A percentile compares a stretch with the other conserved stretches of the same genome.
Evolutionary conservation across 2,329 filamentous ascomycete genomes (phyloP).

Genomic region (Neocatenulostroma microsporum): DNA sequence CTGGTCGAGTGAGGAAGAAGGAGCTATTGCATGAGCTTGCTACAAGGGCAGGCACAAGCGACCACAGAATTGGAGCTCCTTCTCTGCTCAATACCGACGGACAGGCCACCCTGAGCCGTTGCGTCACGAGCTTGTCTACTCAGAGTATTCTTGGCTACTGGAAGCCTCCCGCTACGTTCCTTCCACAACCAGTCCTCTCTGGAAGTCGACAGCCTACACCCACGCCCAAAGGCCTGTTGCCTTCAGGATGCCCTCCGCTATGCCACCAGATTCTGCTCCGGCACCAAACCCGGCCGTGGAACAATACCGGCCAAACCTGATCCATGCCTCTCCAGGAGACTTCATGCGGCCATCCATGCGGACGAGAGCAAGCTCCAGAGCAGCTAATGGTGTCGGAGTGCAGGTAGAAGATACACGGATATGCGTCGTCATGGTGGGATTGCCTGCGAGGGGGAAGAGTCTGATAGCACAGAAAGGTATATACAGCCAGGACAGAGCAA

Average conservation of each 20-base stretch:
- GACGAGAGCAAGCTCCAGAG: constrained; percentile 20
- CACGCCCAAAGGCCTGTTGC: too few species aligned
- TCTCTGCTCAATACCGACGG: background rate
- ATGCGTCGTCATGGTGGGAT: constrained; percentile 97
- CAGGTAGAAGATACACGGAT: constrained; percentile 95
- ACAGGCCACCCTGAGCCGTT: background rate
- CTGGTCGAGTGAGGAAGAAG: too few species aligned
- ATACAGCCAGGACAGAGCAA: too few species aligned
- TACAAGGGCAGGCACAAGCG: constrained; percentile 3
- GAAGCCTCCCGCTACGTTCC: background rate
- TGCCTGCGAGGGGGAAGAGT: constrained; percentile 93
- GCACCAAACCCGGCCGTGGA: constrained; percentile 4
- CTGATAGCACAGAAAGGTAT: constrained; percentile 85
- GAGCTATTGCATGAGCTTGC: constrained; percentile 6
- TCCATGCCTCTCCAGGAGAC: constrained; percentile 29
- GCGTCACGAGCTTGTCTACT: background rate
- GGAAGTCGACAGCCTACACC: background rate
- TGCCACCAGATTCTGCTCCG: constrained; percentile 3
- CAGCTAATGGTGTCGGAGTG: constrained; percentile 58
- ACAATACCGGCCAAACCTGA: constrained; percentile 22
- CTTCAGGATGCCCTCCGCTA: constrained; percentile 5
- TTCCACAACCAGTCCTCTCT: background rate
- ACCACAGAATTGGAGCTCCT: too few species aligned
- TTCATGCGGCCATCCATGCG: constrained; percentile 36
- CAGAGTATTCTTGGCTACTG: background rate